Evolutionary conservation across 805 yeast species (phyloP).

Genomic region (Yarrowia deformans): DNA sequence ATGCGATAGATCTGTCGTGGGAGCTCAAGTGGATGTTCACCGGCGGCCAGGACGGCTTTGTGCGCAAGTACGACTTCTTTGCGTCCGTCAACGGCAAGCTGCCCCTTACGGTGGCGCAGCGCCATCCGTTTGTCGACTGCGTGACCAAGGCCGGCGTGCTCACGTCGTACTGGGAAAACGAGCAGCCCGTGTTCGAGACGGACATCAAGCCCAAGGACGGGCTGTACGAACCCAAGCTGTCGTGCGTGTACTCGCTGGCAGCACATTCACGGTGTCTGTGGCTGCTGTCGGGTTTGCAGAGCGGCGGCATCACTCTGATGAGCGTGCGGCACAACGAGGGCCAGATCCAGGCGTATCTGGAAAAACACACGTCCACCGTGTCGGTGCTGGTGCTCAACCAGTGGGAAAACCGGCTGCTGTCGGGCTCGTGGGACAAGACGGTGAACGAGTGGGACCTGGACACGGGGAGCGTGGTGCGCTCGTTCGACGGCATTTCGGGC

Average conservation of each 20-base stretch:
- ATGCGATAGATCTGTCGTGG: slow-evolving; percentile 75
- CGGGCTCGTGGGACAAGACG: slow-evolving; percentile 91
- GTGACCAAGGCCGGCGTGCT: slow-evolving; percentile 85
- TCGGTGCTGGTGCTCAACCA: slow-evolving; percentile 71
- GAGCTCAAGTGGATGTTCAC: slow-evolving; percentile 88
- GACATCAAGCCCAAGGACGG: slow-evolving; percentile 53
- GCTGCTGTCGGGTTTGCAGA: slow-evolving; percentile 77
- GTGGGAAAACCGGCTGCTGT: slow-evolving; percentile 67
- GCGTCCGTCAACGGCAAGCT: slow-evolving; percentile 86
- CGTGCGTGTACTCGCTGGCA: slow-evolving; percentile 88
- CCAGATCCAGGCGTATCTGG: slow-evolving; percentile 74
- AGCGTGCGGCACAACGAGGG: slow-evolving; percentile 87
- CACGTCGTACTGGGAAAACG: slow-evolving; percentile 93
- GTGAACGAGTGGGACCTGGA: slow-evolving; percentile 86
- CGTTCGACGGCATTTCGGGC: slow-evolving; percentile 68
- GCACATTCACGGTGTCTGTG: slow-evolving; percentile 84
- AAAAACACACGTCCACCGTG: slow-evolving; percentile 74
- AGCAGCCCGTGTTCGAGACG: slow-evolving; percentile 71
- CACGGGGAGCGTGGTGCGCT: slow-evolving; percentile 62
- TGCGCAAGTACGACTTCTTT: slow-evolving; percentile 85
- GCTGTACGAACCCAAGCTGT: slow-evolving; percentile 55
- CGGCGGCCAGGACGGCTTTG: slow-evolving; percentile 96
- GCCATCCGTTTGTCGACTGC: slow-evolving; percentile 86
- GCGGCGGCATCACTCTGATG: slow-evolving; percentile 87
- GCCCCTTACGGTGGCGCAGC: slow-evolving; percentile 88